These are phyloP conservation scores for Dothistroma pini DNA, from an alignment of 2,329 filamentous ascomycete species.

Conservation along the genomic window DNA sequence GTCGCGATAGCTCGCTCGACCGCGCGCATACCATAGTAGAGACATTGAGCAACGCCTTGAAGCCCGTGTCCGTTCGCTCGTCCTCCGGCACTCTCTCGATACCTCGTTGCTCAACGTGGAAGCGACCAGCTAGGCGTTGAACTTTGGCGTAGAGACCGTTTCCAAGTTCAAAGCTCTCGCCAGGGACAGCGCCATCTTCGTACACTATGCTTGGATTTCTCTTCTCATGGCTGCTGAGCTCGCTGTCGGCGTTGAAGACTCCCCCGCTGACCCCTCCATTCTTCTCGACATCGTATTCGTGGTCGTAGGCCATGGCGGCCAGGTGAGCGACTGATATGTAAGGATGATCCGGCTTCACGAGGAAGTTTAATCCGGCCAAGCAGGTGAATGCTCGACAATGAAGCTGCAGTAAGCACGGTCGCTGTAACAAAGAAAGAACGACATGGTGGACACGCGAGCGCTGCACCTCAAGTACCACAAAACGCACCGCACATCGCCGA, in stretches of 20 bases:
- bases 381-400: background rate
- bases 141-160: constrained; percentile 55
- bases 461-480: background rate
- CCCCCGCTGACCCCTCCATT: constrained; percentile 13
- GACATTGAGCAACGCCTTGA: constrained; percentile 56
- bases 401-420: background rate
- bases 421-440: background rate
- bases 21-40: constrained; percentile 61
- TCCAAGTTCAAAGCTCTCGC: constrained; percentile 58
- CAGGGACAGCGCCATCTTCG: constrained; percentile 51
- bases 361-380: constrained; percentile 20
- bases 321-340: background rate
- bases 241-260: constrained; percentile 8
- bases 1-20: background rate
- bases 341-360: constrained; percentile 17
- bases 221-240: constrained; percentile 8
- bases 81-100: constrained; percentile 70
- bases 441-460: background rate
- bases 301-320: constrained; percentile 13
- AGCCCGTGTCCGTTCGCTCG: constrained; percentile 62
- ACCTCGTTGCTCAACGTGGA: constrained; percentile 69
- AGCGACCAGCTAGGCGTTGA: constrained; percentile 60
- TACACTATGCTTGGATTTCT: constrained; percentile 17
- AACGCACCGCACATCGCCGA: background rate
- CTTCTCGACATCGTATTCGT: constrained; percentile 21